These are phyloP conservation scores for Ascochyta viciae-villosae DNA, from an alignment of 2,329 filamentous ascomycete genomes.

Conservation along the genomic window DNA sequence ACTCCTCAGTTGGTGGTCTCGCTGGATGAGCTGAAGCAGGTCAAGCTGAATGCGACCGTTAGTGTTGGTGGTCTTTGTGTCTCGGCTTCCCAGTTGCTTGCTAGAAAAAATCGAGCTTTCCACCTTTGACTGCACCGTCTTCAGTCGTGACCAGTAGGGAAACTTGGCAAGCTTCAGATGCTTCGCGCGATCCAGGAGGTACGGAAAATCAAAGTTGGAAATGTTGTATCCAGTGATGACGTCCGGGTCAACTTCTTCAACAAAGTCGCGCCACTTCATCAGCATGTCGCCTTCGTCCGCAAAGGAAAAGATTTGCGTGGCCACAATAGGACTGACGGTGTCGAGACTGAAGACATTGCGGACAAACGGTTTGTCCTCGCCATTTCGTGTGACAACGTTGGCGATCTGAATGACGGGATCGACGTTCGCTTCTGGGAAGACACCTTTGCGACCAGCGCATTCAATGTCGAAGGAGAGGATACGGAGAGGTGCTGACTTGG, in stretches of 20 bases:
- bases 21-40: constrained; percentile 90
- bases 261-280: constrained; percentile 87
- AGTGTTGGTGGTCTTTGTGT: constrained; percentile 93
- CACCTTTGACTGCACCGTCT: constrained; percentile 71
- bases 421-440: constrained; percentile 90
- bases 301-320: constrained; percentile 89
- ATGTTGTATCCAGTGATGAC: constrained; percentile 99
- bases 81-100: constrained; percentile 97
- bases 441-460: constrained; percentile 94
- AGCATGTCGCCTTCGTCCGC: constrained; percentile 86
- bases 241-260: constrained; percentile 90
- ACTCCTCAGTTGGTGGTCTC: constrained; percentile 93
- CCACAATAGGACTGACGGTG: constrained; percentile 90
- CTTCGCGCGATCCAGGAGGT: constrained; percentile 85
- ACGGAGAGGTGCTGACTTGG: constrained; percentile 93
- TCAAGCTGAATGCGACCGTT: constrained; percentile 93
- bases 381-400: constrained; percentile 92
- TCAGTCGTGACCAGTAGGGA: constrained; percentile 85
- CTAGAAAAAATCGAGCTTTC: constrained; percentile 90
- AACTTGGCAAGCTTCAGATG: constrained; percentile 82
- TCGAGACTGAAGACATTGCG: constrained; percentile 96
- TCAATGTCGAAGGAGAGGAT: constrained; percentile 98
- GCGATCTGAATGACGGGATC: constrained; percentile 98
- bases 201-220: constrained; percentile 97
- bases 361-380: constrained; percentile 94